These are phyloP conservation scores for Acanthamoeba healyi DNA, from an alignment of 208 protist genomes.

Conservation along the genomic window DNA sequence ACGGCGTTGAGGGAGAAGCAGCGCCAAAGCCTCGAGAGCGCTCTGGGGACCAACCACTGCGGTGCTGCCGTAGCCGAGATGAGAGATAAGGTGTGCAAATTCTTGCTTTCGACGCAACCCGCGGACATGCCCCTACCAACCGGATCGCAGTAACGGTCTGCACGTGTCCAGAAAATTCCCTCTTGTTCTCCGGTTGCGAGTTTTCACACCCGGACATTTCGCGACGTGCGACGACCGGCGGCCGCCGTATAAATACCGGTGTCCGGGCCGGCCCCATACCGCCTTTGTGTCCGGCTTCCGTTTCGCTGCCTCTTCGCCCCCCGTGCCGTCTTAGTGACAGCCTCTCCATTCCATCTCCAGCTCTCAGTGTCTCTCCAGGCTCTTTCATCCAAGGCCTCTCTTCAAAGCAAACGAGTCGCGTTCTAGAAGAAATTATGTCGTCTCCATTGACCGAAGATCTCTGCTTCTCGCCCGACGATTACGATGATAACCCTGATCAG, in stretches of 20 bases:
- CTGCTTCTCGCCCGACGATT: constrained; percentile 10
- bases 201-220: not conserved
- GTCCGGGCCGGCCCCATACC: not conserved
- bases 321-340: too few species aligned
- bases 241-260: not conserved
- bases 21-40: too few species aligned
- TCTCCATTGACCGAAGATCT: not conserved
- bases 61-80: too few species aligned
- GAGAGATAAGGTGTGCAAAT: too few species aligned
- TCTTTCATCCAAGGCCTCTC: not conserved
- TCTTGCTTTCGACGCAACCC: not conserved
- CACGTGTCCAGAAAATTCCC: not conserved
- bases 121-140: not conserved
- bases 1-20: too few species aligned
- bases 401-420: not conserved
- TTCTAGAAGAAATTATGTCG: not conserved
- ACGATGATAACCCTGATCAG: not conserved
- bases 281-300: not conserved
- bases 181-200: not conserved
- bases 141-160: not conserved
- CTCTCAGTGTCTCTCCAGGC: not conserved
- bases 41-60: too few species aligned
- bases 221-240: not conserved
- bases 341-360: not conserved
- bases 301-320: not conserved